Percentiles rank a stretch among this genome's conserved stretches.
These are phyloP conservation scores for Rhypophila decipiens DNA, from an alignment of 495 filamentous ascomycete genomes.

Conservation along the genomic window DNA sequence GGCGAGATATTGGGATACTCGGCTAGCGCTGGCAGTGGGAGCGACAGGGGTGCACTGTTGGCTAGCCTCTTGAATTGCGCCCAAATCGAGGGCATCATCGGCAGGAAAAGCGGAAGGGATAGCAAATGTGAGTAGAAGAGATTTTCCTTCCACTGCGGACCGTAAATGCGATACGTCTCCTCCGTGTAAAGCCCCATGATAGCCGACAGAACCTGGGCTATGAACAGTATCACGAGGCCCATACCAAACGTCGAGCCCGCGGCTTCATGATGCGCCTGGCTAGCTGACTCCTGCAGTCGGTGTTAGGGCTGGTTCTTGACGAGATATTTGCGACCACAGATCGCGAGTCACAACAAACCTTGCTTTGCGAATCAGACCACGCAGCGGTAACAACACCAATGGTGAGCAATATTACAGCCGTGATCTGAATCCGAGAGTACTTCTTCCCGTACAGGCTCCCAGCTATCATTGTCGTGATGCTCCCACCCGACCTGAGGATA, in stretches of 20 bases:
- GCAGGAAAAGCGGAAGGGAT: constrained; percentile 61
- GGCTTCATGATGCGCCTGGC: constrained; percentile 18
- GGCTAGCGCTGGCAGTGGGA: constrained; percentile 27
- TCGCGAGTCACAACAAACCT: constrained; percentile 44
- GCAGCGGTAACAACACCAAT: constrained; percentile 80
- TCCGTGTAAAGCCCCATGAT: constrained; percentile 95
- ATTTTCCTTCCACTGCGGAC: constrained; percentile 90
- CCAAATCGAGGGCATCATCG: constrained; percentile 46
- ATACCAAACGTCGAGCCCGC: constrained; percentile 48
- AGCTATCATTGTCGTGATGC: constrained; percentile 85
- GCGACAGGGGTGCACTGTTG: constrained; percentile 38
- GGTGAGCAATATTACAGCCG: constrained; percentile 75
- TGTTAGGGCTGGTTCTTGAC: constrained; percentile 6
- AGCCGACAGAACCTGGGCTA: constrained; percentile 85
- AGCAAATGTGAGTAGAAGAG: constrained; percentile 88
- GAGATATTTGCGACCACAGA: constrained; percentile 2
- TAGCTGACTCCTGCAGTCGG: constrained; percentile 19
- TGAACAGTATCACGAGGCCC: constrained; percentile 75
- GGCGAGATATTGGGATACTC: constrained; percentile 21
- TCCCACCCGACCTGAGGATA: constrained; percentile 89
- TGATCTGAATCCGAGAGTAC: constrained; percentile 73
- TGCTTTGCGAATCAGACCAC: constrained; percentile 77
- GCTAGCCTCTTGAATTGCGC: constrained; percentile 46
- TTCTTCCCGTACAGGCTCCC: constrained; percentile 78
- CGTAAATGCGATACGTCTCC: constrained; percentile 75